phyloP scores from a whole-genome alignment of 305 asterid species.

The Fraxinus albicans region DNA sequence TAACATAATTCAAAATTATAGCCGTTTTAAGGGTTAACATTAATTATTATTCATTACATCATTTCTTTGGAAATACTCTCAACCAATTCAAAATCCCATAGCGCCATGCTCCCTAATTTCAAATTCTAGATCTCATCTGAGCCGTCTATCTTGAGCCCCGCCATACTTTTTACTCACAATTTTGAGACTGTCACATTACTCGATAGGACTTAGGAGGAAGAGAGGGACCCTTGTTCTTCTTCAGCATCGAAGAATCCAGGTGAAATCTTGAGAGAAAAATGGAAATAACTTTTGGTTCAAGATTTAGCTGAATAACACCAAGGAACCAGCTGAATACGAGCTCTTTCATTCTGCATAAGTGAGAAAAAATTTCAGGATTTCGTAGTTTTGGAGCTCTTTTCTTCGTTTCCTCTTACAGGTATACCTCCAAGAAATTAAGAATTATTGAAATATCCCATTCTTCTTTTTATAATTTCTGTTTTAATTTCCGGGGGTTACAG shows the following conservation, averaged over 20 bases:
- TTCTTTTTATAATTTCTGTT: not conserved
- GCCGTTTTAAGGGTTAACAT: not conserved
- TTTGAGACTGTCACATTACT: conserved; percentile 21
- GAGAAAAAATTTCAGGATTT: conserved; percentile 48
- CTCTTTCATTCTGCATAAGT: conserved; percentile 21
- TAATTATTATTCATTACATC: not conserved
- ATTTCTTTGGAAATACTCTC: conserved; percentile 16
- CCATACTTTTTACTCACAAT: conserved; percentile 17
- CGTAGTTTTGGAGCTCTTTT: conserved; percentile 55
- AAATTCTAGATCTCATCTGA: conserved; percentile 35
- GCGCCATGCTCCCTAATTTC: conserved; percentile 43
- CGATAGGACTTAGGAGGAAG: conserved; percentile 6
- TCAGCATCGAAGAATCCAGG: not conserved
- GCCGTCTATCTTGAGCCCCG: conserved; percentile 30
- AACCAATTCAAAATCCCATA: conserved; percentile 34
- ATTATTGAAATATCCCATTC: not conserved
- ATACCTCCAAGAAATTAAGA: conserved; percentile 9
- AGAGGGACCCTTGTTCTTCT: conserved; percentile 12
- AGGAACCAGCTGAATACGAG: conserved; percentile 4
- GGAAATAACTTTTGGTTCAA: conserved; percentile 22
- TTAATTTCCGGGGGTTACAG: conserved; percentile 37
- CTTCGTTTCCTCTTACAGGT: conserved; percentile 73
- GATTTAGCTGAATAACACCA: conserved; percentile 17
- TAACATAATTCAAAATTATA: not conserved
- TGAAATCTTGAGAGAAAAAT: not conserved